phyloP scores from a whole-genome alignment of 2,329 filamentous ascomycete species.

The Epichloe gansuensis region DNA sequence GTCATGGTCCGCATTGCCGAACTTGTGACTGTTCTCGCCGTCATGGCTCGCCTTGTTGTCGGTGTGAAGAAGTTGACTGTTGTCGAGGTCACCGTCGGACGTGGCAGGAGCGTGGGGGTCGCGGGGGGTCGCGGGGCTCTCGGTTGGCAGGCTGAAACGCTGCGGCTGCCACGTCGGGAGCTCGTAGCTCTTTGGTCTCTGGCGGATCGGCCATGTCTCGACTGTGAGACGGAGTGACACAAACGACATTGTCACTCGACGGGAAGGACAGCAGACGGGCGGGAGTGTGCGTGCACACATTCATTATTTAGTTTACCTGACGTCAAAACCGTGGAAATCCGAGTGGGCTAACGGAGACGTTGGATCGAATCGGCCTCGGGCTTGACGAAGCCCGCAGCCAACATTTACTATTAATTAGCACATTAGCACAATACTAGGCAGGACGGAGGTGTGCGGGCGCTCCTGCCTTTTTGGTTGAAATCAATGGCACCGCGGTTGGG shows the following conservation, averaged over 20 bases:
- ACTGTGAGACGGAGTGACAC: background rate
- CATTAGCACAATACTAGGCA: background rate
- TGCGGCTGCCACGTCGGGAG: conserved; percentile 17
- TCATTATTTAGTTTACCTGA: background rate
- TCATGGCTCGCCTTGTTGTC: background rate
- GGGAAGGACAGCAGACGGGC: background rate
- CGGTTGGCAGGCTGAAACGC: conserved; percentile 15
- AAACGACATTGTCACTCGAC: no score
- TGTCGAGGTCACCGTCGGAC: background rate
- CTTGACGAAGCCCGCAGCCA: background rate
- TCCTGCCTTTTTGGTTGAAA: background rate
- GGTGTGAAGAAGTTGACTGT: background rate
- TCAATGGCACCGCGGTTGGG: background rate
- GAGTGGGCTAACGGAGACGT: background rate
- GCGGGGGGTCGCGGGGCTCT: conserved; percentile 1
- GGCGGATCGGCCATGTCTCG: conserved; percentile 14
- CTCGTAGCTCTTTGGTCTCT: conserved; percentile 15
- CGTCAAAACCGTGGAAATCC: background rate
- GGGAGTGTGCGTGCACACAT: background rate
- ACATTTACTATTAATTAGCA: background rate
- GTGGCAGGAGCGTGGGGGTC: background rate
- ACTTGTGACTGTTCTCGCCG: background rate
- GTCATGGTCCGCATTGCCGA: conserved; percentile 9
- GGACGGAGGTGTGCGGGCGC: background rate
- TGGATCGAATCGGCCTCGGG: background rate